Evolutionary conservation across 768 basidiomycete species (phyloP).

Genomic region (Mycena amicta): DNA sequence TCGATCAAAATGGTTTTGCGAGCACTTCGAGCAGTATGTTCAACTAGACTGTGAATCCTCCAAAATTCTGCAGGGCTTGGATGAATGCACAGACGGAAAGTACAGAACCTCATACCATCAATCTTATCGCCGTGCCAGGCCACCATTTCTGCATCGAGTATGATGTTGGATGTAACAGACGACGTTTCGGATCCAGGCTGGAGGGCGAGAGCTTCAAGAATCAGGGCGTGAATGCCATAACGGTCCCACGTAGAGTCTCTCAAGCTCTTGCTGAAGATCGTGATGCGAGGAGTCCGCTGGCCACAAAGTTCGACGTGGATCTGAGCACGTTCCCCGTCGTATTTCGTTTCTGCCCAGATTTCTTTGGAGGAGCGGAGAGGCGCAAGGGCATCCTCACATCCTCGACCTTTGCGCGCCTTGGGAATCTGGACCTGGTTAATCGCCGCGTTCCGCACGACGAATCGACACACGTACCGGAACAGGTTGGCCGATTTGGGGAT

Average conservation of each 20-base stretch:
- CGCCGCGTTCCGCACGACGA: not conserved
- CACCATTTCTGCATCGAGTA: constrained; percentile 89
- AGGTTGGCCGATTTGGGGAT: constrained; percentile 58
- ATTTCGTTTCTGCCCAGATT: constrained; percentile 91
- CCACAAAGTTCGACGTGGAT: constrained; percentile 70
- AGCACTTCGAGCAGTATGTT: constrained; percentile 53
- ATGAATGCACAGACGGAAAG: too few species aligned
- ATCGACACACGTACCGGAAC: constrained; percentile 50
- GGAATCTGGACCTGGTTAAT: constrained; percentile 56
- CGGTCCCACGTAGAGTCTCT: constrained; percentile 83
- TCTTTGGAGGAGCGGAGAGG: constrained; percentile 42
- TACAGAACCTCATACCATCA: constrained; percentile 60
- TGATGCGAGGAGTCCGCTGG: constrained; percentile 49
- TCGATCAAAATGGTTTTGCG: constrained; percentile 23
- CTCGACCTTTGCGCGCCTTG: constrained; percentile 76
- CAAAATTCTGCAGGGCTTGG: constrained; percentile 63
- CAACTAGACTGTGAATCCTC: constrained; percentile 65
- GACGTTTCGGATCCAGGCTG: constrained; percentile 6
- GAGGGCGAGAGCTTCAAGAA: constrained; percentile 62
- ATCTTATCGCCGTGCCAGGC: constrained; percentile 70
- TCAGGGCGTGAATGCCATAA: constrained; percentile 59
- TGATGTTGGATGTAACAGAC: constrained; percentile 42
- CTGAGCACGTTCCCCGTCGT: constrained; percentile 94
- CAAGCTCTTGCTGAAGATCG: constrained; percentile 87
- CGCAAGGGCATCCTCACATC: constrained; percentile 56